Base-by-base conservation (phyloP, 306 rosid genomes). In the Ormosia semicastrata region DNA sequence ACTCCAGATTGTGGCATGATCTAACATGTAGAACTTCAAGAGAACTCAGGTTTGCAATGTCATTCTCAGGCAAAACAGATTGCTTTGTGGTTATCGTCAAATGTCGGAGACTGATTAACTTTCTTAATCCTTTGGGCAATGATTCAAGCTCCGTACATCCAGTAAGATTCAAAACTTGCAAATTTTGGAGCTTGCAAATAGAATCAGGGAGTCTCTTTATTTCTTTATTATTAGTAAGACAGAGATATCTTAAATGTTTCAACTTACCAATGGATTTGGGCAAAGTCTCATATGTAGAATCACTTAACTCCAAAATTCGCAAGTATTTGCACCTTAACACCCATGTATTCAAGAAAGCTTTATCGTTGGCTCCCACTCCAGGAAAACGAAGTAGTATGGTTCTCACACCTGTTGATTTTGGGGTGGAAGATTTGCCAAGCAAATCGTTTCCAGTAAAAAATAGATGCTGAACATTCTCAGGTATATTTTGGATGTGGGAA, bases 101-200 rank as follows among this genome's bases (percentile, higher is more conserved):
- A 2, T 8, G 49, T 9, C 3, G 13, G 13, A 9, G 50, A 44
- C 50, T 9, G 49, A 2, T 9, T 0, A 44, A 9, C 0, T 10
- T 44, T 44, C 50, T 8, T 8, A 44, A 9, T 39, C 66, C 76
- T 30, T 41, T 76, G 8, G 88, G 85, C 12, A 85, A 47, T 46
- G 29, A 32, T 47, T 30, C 15, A 62, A 85, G 88, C 3, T 46
- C 33, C 3, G 0, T 6, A 30, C 67, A 81, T 5, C 71, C 68
- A 6, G 0, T 3, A 44, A 79, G 77, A 3, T 11, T 3, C 41
- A 81, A 43, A 33, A 66, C 13, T 13, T 71, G 81, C 80, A 81
- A 56, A 24, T 66, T 77, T 36, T 30, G 81, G 53, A 81, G 67
- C 56, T 71, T 52, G 18, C 83, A 85, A 37, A 69, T 47, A 63